phyloP scores from a whole-genome alignment of 495 filamentous ascomycete species.

The Aspergillus saccharolyticus region DNA sequence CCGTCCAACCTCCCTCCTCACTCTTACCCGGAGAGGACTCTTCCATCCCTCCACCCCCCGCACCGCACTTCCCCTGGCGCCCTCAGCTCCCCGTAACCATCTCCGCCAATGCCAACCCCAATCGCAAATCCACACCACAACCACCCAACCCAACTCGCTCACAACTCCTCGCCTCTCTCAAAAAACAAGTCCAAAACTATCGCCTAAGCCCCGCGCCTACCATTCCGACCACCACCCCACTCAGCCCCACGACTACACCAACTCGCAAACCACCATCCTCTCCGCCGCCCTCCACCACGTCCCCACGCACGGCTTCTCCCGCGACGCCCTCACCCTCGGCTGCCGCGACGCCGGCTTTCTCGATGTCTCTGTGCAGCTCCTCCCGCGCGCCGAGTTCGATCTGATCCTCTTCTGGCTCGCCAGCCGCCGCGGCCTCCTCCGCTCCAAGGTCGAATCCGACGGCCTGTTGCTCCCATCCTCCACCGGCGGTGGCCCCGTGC shows the following conservation, averaged over 20 bases:
- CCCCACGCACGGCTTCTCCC: slow-evolving; percentile 76
- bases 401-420: slow-evolving; percentile 79
- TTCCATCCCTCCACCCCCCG: neutral
- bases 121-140: slow-evolving; percentile 7
- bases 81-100: neutral
- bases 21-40: slow-evolving; percentile 7
- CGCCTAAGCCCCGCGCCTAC: slow-evolving; percentile 52
- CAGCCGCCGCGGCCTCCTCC: slow-evolving; percentile 55
- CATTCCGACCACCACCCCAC: slow-evolving; percentile 65
- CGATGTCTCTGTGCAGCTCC: slow-evolving; percentile 75
- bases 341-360: slow-evolving; percentile 79
- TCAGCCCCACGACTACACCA: slow-evolving; percentile 55
- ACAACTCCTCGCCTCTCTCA: too few species aligned
- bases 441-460: slow-evolving; percentile 45
- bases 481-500: slow-evolving; percentile 11
- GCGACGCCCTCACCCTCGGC: slow-evolving; percentile 64
- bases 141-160: neutral
- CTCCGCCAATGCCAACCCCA: slow-evolving; percentile 2
- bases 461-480: slow-evolving; percentile 10
- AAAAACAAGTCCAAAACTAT: too few species aligned
- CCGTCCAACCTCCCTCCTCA: slow-evolving; percentile 1
- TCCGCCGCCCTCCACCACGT: slow-evolving; percentile 73
- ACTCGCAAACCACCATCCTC: slow-evolving; percentile 72
- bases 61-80: neutral
- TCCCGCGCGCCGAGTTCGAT: slow-evolving; percentile 74